Evolutionary conservation across 202 grass and related monocot species (phyloP).

Genomic region (Setaria italica): DNA sequence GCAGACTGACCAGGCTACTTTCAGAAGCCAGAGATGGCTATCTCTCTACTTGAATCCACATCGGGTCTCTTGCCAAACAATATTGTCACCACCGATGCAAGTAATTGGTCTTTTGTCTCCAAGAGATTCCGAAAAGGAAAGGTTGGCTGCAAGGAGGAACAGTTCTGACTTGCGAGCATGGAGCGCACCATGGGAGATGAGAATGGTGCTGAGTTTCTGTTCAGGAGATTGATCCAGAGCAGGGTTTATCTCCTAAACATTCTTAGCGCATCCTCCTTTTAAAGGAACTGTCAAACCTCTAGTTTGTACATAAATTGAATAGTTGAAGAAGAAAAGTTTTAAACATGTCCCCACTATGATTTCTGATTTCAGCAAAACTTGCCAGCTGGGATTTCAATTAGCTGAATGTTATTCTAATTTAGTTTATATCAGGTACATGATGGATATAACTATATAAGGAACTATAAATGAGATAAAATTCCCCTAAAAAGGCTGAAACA

Average conservation of each 20-base stretch:
- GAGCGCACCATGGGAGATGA: constrained; percentile 38
- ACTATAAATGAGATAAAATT: background rate
- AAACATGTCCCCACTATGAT: background rate
- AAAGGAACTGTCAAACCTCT: constrained; percentile 9
- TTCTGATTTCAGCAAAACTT: background rate
- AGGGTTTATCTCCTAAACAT: constrained; percentile 70
- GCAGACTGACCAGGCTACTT: constrained; percentile 26
- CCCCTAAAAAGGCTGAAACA: background rate
- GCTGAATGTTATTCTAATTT: background rate
- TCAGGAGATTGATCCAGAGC: constrained; percentile 63
- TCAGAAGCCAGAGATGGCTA: constrained; percentile 51
- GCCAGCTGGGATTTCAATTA: background rate
- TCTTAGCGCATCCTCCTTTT: constrained; percentile 39
- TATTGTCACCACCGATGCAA: background rate
- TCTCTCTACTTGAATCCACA: constrained; percentile 50
- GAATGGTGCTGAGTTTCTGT: constrained; percentile 32
- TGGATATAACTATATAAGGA: too few species aligned
- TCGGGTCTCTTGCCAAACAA: constrained; percentile 16
- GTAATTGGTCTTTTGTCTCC: constrained; percentile 62
- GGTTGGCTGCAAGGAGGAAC: background rate
- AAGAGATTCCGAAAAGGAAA: constrained; percentile 40
- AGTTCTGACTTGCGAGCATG: constrained; percentile 6
- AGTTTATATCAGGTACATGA: background rate
- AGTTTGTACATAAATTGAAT: background rate
- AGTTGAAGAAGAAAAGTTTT: background rate